These are phyloP conservation scores for Xanthoconium separans DNA, from an alignment of 1,284 basidiomycete species.

Conservation along the genomic window DNA sequence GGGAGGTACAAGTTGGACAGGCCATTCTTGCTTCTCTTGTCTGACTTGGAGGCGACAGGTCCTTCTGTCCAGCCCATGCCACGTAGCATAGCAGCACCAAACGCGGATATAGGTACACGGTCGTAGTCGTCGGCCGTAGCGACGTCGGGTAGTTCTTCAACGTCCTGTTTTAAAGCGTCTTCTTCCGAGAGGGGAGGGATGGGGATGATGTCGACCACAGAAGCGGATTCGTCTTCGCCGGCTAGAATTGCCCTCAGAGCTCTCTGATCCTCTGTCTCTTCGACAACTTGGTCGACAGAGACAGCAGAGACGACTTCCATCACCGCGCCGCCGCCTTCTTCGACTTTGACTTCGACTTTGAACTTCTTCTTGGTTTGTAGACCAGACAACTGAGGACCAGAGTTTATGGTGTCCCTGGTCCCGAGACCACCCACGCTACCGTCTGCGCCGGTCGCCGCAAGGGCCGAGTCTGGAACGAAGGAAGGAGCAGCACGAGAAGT, in stretches of 20 bases:
- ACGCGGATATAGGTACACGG: conserved; percentile 88
- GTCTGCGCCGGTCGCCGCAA: conserved; percentile 63
- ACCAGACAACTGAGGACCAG: conserved; percentile 63
- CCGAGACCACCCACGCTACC: conserved; percentile 80
- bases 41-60: conserved; percentile 54
- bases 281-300: conserved; percentile 19
- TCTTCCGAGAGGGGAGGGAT: conserved; percentile 63
- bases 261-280: conserved; percentile 66
- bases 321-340: conserved; percentile 24
- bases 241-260: conserved; percentile 75
- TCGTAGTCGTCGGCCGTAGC: conserved; percentile 86
- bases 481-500: conserved; percentile 27
- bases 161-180: conserved; percentile 80
- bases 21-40: conserved; percentile 51
- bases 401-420: conserved; percentile 66
- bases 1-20: conserved; percentile 79
- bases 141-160: conserved; percentile 72
- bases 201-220: conserved; percentile 52
- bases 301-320: conserved; percentile 15
- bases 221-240: conserved; percentile 42
- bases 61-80: conserved; percentile 98
- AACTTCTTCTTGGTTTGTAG: conserved; percentile 50
- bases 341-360: conserved; percentile 30
- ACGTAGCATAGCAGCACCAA: conserved; percentile 89
- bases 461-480: conserved; percentile 68